Percentiles rank a stretch among this genome's conserved stretches.
Evolutionary conservation across 1,284 basidiomycete species (phyloP).

Genomic region (Tylopilus orsonianus): DNA sequence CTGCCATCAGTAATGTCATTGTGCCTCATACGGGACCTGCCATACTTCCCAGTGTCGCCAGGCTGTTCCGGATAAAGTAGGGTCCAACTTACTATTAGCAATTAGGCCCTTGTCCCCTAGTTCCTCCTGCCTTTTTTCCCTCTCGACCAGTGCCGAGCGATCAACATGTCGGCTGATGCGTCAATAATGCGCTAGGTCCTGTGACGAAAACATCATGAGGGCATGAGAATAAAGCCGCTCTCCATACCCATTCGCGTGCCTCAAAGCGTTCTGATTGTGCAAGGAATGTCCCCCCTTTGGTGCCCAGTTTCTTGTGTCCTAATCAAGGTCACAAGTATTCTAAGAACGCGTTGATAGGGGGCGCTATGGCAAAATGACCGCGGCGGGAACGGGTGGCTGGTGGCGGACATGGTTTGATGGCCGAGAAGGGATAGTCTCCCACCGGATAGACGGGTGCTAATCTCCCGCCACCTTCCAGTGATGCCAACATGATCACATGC

Average conservation of each 20-base stretch:
- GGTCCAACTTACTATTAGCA: no score
- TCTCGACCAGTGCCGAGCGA: neutral
- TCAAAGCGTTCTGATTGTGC: neutral
- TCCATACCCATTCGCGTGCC: neutral
- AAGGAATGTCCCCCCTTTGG: neutral
- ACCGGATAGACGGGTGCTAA: neutral
- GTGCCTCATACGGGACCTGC: neutral
- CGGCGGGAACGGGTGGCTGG: neutral
- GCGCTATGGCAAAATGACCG: neutral
- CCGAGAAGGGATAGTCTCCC: slow-evolving; percentile 9
- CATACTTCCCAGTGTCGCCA: no score
- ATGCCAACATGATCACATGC: slow-evolving; percentile 1
- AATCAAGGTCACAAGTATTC: neutral
- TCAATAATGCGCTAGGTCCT: neutral
- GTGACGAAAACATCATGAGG: neutral
- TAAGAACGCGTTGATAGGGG: slow-evolving; percentile 8
- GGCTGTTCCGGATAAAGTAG: no score
- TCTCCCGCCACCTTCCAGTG: neutral
- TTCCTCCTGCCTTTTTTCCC: neutral
- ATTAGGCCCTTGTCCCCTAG: no score
- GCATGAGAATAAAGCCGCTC: neutral
- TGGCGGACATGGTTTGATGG: slow-evolving; percentile 14
- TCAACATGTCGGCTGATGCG: neutral
- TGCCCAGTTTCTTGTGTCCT: neutral
- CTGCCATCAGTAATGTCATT: neutral